A percentile compares a stretch with the other conserved stretches of the same genome.
Evolutionary conservation across 306 rosid species (phyloP).

Genomic region (Lagenaria siceraria): DNA sequence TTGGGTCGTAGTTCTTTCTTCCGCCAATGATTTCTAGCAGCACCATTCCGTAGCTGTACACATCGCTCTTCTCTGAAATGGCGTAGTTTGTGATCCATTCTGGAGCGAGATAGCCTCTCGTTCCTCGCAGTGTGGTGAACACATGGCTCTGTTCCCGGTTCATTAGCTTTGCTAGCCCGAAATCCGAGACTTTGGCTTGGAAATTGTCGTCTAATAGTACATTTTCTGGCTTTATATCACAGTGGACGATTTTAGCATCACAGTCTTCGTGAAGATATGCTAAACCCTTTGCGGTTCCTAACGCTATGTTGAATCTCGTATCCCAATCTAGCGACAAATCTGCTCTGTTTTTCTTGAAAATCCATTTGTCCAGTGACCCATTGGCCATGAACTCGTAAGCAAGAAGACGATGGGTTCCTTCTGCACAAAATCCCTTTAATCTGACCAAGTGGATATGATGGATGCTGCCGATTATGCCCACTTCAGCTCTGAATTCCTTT

Average conservation of each 20-base stretch:
- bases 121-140: constrained; percentile 79
- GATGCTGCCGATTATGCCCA: constrained; percentile 87
- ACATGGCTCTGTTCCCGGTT: constrained; percentile 83
- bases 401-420: constrained; percentile 72
- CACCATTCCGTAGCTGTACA: constrained; percentile 83
- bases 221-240: constrained; percentile 91
- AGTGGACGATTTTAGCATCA: constrained; percentile 76
- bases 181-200: constrained; percentile 79
- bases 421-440: constrained; percentile 78
- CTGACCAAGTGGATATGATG: constrained; percentile 80
- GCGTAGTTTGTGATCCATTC: constrained; percentile 97
- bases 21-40: constrained; percentile 75
- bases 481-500: constrained; percentile 91
- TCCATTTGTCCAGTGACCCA: constrained; percentile 79
- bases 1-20: constrained; percentile 64
- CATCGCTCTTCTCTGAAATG: constrained; percentile 89
- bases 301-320: constrained; percentile 61
- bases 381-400: constrained; percentile 83
- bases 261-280: constrained; percentile 90
- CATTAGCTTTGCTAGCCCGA: constrained; percentile 88
- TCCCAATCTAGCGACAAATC: constrained; percentile 59
- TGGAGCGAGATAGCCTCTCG: constrained; percentile 85
- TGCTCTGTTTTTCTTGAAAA: constrained; percentile 45
- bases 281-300: constrained; percentile 86
- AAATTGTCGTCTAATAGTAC: constrained; percentile 66